These are phyloP conservation scores for Sistotremastrum suecicum DNA, from an alignment of 768 basidiomycete species.

Conservation along the genomic window DNA sequence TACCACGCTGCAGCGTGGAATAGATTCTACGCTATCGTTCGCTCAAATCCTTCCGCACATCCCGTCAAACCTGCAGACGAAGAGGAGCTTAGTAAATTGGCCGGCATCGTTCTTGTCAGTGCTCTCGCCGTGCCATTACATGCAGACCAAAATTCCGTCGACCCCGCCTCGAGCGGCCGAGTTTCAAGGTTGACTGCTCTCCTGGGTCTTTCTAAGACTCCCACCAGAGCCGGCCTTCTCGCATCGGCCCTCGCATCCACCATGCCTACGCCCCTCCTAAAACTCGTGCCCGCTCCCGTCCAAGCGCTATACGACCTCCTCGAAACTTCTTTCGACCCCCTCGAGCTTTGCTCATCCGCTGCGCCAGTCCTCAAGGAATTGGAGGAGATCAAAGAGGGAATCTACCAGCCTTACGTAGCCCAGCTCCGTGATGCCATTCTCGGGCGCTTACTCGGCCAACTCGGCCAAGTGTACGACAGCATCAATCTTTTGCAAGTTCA, in stretches of 20 bases:
- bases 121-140: conserved; percentile 79
- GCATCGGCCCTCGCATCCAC: conserved; percentile 43
- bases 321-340: conserved; percentile 87
- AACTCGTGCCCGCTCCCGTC: conserved; percentile 58
- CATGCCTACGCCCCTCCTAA: conserved; percentile 48
- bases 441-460: conserved; percentile 78
- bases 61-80: conserved; percentile 53
- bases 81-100: conserved; percentile 69
- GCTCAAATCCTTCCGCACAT: conserved; percentile 15
- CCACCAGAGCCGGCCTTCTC: conserved; percentile 76
- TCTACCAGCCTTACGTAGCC: conserved; percentile 73
- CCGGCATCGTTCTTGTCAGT: conserved; percentile 83
- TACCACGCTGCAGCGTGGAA: conserved; percentile 97
- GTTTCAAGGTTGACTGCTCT: conserved; percentile 71
- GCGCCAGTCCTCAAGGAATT: conserved; percentile 65
- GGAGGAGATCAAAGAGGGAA: conserved; percentile 25
- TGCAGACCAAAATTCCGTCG: conserved; percentile 3
- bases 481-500: conserved; percentile 70
- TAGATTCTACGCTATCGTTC: conserved; percentile 62
- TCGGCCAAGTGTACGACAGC: conserved; percentile 84
- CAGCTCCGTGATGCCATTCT: conserved; percentile 85
- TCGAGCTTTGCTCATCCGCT: conserved; percentile 65
- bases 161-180: conserved; percentile 37
- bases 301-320: conserved; percentile 76
- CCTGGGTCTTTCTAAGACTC: conserved; percentile 69